Evolutionary conservation across 129 eudicot genomes (phyloP).

Genomic region (Heracleum sosnowskyi): DNA sequence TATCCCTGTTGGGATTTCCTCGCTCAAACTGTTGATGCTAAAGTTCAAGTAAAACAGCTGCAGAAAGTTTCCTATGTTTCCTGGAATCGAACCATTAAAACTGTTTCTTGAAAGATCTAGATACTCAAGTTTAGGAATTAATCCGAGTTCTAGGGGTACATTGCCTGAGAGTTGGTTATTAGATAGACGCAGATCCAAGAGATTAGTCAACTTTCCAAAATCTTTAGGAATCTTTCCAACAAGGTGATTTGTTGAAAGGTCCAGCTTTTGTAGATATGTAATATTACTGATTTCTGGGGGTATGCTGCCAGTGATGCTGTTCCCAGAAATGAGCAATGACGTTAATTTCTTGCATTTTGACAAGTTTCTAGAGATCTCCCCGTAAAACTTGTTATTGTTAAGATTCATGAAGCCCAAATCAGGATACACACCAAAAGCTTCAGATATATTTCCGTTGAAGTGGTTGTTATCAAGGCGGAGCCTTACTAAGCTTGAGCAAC

Average conservation of each 20-base stretch:
- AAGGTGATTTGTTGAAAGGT: conserved; percentile 15
- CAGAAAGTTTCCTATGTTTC: conserved; percentile 8
- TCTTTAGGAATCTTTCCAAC: conserved; percentile 2
- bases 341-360: conserved; percentile 29
- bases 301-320: conserved; percentile 27
- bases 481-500: conserved; percentile 21
- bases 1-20: conserved; percentile 16
- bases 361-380: conserved; percentile 37
- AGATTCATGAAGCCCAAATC: conserved; percentile 17
- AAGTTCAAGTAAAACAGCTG: conserved; percentile 25
- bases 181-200: conserved; percentile 20
- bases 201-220: neutral
- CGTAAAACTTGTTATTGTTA: conserved; percentile 23
- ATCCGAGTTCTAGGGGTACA: conserved; percentile 32
- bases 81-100: conserved; percentile 27
- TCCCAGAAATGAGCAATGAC: conserved; percentile 24
- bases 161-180: conserved; percentile 31
- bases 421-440: conserved; percentile 34
- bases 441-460: conserved; percentile 11
- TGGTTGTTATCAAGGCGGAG: conserved; percentile 10
- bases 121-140: conserved; percentile 8
- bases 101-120: conserved; percentile 34
- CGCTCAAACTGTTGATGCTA: conserved; percentile 15
- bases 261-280: conserved; percentile 6
- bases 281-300: conserved; percentile 30